Percentiles rank a stretch among this genome's conserved stretches.
Conservation (phyloP, 768 basidiomycete species). For the Lyophyllum decastes region DNA sequence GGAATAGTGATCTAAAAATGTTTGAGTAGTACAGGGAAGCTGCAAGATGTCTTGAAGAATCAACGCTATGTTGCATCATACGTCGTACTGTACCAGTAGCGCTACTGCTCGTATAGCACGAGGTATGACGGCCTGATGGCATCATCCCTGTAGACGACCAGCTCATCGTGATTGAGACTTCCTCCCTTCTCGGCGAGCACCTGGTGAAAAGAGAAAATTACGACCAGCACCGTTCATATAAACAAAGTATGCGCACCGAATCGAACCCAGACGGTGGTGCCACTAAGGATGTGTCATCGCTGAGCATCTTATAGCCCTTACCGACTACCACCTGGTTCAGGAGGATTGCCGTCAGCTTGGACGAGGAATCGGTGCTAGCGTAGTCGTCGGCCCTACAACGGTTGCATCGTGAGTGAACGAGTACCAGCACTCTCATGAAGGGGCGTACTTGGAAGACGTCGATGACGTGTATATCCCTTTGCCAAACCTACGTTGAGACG, state of each 20-base stretch:
- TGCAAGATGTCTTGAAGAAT: no score
- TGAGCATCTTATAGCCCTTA: constrained; percentile 65
- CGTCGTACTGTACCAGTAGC: not conserved
- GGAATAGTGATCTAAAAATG: no score
- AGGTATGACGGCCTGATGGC: constrained; percentile 73
- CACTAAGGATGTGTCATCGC: constrained; percentile 55
- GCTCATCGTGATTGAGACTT: constrained; percentile 69
- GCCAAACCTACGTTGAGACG: constrained; percentile 49
- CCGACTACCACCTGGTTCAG: constrained; percentile 76
- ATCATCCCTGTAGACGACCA: constrained; percentile 70
- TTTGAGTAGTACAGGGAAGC: no score
- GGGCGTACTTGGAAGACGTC: constrained; percentile 69
- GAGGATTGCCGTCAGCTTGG: constrained; percentile 61
- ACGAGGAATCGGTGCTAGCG: constrained; percentile 57
- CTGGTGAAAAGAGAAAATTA: constrained; percentile 28
- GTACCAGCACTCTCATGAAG: not conserved
- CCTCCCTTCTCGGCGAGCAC: constrained; percentile 70
- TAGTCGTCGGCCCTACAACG: constrained; percentile 66
- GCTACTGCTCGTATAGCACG: constrained; percentile 62
- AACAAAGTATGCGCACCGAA: constrained; percentile 47
- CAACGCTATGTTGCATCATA: no score
- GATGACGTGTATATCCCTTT: constrained; percentile 74
- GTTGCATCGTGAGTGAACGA: not conserved
- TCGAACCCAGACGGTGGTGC: constrained; percentile 65
- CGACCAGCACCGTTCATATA: not conserved